phyloP scores from a whole-genome alignment of 2,329 filamentous ascomycete genomes.

The Myrmaecium sp. region DNA sequence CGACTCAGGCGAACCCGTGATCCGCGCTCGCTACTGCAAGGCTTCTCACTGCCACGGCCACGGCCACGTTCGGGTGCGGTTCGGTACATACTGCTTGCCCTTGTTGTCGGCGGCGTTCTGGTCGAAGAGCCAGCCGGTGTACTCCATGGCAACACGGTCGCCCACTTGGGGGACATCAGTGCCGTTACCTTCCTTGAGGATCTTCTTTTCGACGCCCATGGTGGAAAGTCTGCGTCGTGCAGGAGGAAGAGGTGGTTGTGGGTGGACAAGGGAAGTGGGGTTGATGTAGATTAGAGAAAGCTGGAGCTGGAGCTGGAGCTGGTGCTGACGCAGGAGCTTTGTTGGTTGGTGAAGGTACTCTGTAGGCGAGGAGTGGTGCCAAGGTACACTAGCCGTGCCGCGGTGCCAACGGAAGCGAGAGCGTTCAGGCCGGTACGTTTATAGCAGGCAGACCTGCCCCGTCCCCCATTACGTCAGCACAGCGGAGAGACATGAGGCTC shows the following conservation, averaged over 20 bases:
- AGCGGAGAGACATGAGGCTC: no score
- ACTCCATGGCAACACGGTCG: slow-evolving; percentile 71
- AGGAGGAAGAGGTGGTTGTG: slow-evolving; percentile 1
- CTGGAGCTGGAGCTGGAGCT: no score
- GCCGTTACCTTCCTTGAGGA: slow-evolving; percentile 43
- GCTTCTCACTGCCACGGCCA: no score
- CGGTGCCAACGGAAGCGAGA: no score
- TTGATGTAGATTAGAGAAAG: neutral
- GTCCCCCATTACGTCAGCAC: no score
- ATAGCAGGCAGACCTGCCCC: no score
- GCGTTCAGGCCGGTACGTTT: no score
- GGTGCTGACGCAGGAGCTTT: slow-evolving; percentile 1
- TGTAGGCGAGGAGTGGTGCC: no score
- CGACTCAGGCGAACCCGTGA: no score
- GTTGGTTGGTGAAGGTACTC: no score
- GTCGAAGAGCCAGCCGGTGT: slow-evolving; percentile 77
- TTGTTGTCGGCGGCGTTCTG: slow-evolving; percentile 42
- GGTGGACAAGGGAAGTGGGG: neutral
- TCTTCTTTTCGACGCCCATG: slow-evolving; percentile 50
- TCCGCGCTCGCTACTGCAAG: no score
- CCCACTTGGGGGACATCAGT: slow-evolving; percentile 44
- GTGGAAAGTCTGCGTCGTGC: slow-evolving; percentile 3
- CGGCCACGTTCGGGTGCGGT: neutral
- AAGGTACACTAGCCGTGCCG: no score
- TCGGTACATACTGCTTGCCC: slow-evolving; percentile 51